Base-by-base conservation (phyloP, 345 rosid species). In the Linum trigynum region DNA sequence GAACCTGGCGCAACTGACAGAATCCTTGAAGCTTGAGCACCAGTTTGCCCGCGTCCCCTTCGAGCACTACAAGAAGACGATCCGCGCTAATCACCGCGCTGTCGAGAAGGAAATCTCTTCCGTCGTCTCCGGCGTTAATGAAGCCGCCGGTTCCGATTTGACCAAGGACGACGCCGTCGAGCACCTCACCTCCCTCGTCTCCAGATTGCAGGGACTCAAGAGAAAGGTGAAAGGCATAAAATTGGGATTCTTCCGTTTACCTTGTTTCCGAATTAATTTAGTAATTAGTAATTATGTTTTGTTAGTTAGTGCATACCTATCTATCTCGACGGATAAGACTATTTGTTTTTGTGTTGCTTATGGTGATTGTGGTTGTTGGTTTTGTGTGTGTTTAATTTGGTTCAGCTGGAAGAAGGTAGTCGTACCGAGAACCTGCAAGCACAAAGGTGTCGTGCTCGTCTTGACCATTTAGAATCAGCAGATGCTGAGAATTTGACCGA, bases 201-300 rank as follows among this genome's bases (percentile, higher is more conserved):
- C 95, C 68, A 85, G 97, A 74, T 81, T 94, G 73, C 99, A 90
- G 70, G 99, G 99, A 36, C 91, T 94, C 63, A 94, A 94, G 79
- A 73, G 96, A 68, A 94, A 91, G 95, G 99, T 88, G 32, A 23
- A 23, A 23, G 32, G 32, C 32, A 23, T 23, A 23, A 23, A 23
- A 23, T 23, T 23, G 32, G 32, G 32, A 23, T 23, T 23, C 32
- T 23, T 23, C 32, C 32, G 32, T 23, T 23, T 23, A 23, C 32
- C 32, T 61, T 11, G 32, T 48, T 38, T 63, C 2, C 2, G 36
- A 23, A 23, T 23, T 23, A 23, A 23, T 23, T n/a, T 23, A 4
- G 7, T 32, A 58, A 39, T 43, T 68, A 39, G 39, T n/a, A 38
- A 41, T 48, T 12, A 48, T 48, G 15, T 7, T 9, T 48, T 15